Evolutionary conservation across 306 rosid species (phyloP).

Genomic region (Datisca glomerata): DNA sequence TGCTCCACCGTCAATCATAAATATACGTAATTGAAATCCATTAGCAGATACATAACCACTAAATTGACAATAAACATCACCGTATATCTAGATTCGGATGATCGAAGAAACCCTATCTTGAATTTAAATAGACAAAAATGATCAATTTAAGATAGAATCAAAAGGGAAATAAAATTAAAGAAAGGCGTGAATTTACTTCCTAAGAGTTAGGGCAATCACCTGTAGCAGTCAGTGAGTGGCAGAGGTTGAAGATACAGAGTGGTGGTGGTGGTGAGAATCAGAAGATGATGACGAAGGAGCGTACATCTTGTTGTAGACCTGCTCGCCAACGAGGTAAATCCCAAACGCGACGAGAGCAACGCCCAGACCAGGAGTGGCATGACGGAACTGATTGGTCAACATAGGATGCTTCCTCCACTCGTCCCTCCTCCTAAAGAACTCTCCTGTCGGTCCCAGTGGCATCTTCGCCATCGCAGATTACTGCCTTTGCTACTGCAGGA

Average conservation of each 20-base stretch:
- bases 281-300: slow-evolving; percentile 28
- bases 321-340: slow-evolving; percentile 77
- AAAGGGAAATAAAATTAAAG: no score
- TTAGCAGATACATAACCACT: no score
- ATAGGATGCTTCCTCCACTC: slow-evolving; percentile 95
- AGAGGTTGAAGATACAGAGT: slow-evolving; percentile 16
- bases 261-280: slow-evolving; percentile 16
- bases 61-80: no score
- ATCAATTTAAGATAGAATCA: no score
- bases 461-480: slow-evolving; percentile 28
- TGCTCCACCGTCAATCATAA: no score
- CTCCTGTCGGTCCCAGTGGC: slow-evolving; percentile 47
- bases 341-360: slow-evolving; percentile 90
- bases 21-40: no score
- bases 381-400: slow-evolving; percentile 67
- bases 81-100: no score
- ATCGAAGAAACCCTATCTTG: no score
- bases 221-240: slow-evolving; percentile 18
- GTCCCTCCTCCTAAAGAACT: slow-evolving; percentile 88
- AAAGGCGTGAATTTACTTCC: no score
- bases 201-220: slow-evolving; percentile 8
- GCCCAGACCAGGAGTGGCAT: slow-evolving; percentile 90
- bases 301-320: slow-evolving; percentile 38
- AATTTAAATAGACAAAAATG: no score
- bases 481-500: background rate